phyloP scores from a whole-genome alignment of 2,329 filamentous ascomycete species.

The Curvularia hawaiiensis region DNA sequence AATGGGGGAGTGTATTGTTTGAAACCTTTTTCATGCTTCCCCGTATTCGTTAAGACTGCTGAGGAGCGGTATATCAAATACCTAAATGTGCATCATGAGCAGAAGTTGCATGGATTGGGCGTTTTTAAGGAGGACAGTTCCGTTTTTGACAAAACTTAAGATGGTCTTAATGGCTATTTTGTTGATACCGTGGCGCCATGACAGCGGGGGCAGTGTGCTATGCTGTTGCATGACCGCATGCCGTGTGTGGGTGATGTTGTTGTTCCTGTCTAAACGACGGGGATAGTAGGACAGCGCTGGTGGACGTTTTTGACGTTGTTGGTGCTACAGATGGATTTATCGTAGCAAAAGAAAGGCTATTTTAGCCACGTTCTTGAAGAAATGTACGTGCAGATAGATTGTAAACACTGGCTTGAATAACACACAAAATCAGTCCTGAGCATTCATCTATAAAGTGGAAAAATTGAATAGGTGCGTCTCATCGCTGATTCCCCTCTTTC shows the following conservation, averaged over 20 bases:
- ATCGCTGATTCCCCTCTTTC: neutral
- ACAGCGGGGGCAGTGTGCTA: neutral
- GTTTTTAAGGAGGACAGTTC: slow-evolving; percentile 7
- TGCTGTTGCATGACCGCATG: neutral
- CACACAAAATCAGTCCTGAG: neutral
- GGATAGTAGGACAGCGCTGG: neutral
- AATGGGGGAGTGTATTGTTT: neutral
- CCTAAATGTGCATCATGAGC: slow-evolving; percentile 15
- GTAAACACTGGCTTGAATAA: neutral
- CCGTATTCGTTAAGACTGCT: slow-evolving; percentile 20
- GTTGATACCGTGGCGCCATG: neutral
- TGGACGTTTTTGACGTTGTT: neutral
- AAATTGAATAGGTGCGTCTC: neutral
- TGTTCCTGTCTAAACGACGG: neutral
- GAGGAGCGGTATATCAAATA: slow-evolving; percentile 29
- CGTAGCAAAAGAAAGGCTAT: neutral
- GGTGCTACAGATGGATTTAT: neutral
- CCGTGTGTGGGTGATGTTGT: neutral
- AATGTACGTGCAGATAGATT: neutral
- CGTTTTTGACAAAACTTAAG: slow-evolving; percentile 4
- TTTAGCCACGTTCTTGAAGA: neutral
- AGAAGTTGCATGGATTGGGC: slow-evolving; percentile 18
- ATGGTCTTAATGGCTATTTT: neutral
- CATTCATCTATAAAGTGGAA: neutral
- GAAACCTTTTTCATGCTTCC: neutral